Evolutionary conservation across 345 rosid genomes (phyloP), one percentile per base, ranked within the genome.

Genomic region (Schrenkiella parvula): DNA sequence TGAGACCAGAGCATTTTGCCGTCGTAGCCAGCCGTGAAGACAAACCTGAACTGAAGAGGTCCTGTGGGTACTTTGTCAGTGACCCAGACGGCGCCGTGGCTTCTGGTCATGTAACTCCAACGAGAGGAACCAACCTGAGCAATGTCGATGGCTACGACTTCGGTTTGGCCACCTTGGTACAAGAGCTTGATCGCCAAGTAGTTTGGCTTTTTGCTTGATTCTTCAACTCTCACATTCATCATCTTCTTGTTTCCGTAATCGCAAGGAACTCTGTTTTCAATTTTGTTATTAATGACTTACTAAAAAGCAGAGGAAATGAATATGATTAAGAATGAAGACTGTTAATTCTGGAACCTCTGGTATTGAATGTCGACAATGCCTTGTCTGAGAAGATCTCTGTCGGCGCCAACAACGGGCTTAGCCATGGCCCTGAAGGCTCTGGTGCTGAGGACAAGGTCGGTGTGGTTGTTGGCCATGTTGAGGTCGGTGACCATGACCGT

Each of bases 91-190:
- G 99, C 96, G 4, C 97, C 99, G 11, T 82, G 28, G 70, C 81
- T 87, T 67, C 90, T 72, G 78, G 78, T 88, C 91, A 89, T 71
- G 82, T 52, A 91, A 13, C 74, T 70, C 99, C 99, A 91, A 14
- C 62, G 81, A 2, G 95, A 81, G 1, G 93, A 84, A 17, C 93
- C 90, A 2, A 87, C 89, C 76, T 77, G 79, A 21, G 97, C 96
- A 6, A 91, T 83, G 74, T 91, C 97, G 2, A 91, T 76, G 54
- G 72, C 87, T 9, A 95, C 97, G 0, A 95, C 64, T 63, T 95
- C 97, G 1, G 99, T 95, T 77, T 95, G 97, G 8, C 99, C 99
- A 18, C 99, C 99, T 75, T 91, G 97, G 74, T 88, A 82, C 66
- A 91, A 73, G 37, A 91, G 43, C 75, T 89, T 88, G 6, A 95